These are phyloP conservation scores for Pseudocercospora ulei DNA, from an alignment of 2,329 filamentous ascomycete species.

Conservation along the genomic window DNA sequence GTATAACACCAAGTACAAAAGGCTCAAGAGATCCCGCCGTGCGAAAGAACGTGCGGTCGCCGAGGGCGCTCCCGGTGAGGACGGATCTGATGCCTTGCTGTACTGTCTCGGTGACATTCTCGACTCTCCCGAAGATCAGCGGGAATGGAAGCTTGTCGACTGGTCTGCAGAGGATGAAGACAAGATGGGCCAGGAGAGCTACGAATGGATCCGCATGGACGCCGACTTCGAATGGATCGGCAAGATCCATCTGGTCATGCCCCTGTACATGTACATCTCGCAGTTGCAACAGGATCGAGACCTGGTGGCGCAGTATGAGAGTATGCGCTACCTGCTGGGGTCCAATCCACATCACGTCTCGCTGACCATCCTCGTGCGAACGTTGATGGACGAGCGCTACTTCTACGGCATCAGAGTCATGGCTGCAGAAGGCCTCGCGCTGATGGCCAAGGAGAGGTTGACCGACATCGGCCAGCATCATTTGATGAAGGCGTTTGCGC, in stretches of 20 bases:
- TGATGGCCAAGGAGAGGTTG: conserved; percentile 51
- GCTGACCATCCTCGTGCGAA: conserved; percentile 80
- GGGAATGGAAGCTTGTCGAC: conserved; percentile 74
- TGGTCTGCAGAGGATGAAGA: conserved; percentile 84
- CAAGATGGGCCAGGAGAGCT: conserved; percentile 89
- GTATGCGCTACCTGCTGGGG: conserved; percentile 29
- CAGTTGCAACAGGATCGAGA: conserved; percentile 95
- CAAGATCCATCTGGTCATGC: conserved; percentile 70
- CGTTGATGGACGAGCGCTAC: conserved; percentile 81
- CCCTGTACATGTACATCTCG: conserved; percentile 94
- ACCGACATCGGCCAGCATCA: conserved; percentile 74
- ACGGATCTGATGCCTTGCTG: conserved; percentile 65
- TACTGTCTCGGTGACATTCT: conserved; percentile 90
- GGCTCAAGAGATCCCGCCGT: conserved; percentile 75
- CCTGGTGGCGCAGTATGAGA: conserved; percentile 70
- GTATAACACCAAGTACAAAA: conserved; percentile 98
- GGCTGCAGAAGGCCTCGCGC: conserved; percentile 68
- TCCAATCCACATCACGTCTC: conserved; percentile 62
- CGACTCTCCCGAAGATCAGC: conserved; percentile 67
- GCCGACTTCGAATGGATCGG: conserved; percentile 98
- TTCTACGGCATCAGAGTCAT: conserved; percentile 85
- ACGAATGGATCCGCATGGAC: conserved; percentile 97
- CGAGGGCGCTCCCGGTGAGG: conserved; percentile 49
- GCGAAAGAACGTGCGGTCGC: conserved; percentile 64
- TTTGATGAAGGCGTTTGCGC: conserved; percentile 73